phyloP scores from a whole-genome alignment of 1,284 basidiomycete species.

The Porogramme epimiltina region DNA sequence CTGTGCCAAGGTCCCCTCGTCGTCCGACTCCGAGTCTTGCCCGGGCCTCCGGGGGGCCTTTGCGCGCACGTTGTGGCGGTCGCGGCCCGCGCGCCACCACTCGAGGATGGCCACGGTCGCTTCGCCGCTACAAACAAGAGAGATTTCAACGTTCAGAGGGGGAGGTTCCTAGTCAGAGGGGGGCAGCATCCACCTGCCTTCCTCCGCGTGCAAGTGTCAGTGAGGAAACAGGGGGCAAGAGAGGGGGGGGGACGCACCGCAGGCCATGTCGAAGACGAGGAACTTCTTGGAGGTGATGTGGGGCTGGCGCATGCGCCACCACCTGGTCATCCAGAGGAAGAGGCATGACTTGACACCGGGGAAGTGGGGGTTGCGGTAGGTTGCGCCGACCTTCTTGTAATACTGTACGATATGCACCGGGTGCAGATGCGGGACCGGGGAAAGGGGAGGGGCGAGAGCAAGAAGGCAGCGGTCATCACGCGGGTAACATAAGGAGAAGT shows the following conservation, averaged over 20 bases:
- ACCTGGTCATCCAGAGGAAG: slow-evolving; percentile 54
- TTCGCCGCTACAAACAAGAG: slow-evolving; percentile 26
- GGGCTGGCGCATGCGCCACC: slow-evolving; percentile 41
- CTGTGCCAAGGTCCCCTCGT: background rate
- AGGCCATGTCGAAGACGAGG: slow-evolving; percentile 50
- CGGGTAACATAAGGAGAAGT: background rate
- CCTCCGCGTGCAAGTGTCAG: background rate
- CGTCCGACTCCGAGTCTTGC: slow-evolving; percentile 8
- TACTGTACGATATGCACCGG: slow-evolving; percentile 35
- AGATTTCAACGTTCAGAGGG: background rate
- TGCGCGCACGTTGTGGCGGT: slow-evolving; percentile 9
- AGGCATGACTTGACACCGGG: slow-evolving; percentile 63
- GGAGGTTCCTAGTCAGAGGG: background rate
- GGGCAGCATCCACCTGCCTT: slow-evolving; percentile 24
- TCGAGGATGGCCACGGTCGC: slow-evolving; percentile 30
- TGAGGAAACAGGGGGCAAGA: background rate
- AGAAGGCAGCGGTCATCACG: background rate
- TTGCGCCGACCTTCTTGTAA: slow-evolving; percentile 54
- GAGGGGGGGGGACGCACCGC: slow-evolving; percentile 39
- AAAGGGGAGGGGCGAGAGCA: background rate
- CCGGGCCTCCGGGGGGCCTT: slow-evolving; percentile 1
- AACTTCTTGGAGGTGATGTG: slow-evolving; percentile 26
- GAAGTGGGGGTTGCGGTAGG: slow-evolving; percentile 76
- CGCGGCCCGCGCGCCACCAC: slow-evolving; percentile 30
- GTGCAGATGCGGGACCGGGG: background rate